These are phyloP conservation scores for Lathyrus sativus DNA, from an alignment of 306 rosid genomes.

Conservation along the genomic window DNA sequence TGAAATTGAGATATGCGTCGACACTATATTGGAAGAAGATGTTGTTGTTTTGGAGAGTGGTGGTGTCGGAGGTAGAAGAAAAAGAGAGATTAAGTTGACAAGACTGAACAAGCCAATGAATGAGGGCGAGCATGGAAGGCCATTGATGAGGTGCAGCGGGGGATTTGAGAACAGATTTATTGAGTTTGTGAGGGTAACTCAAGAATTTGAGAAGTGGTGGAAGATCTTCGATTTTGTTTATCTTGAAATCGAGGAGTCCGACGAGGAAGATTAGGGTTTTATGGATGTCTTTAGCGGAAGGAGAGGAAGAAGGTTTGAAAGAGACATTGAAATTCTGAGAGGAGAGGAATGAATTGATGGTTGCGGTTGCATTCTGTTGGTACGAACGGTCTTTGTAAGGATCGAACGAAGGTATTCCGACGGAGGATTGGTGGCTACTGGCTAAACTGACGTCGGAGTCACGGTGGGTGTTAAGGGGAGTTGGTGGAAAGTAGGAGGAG, in stretches of 20 bases:
- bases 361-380: slow-evolving; percentile 57
- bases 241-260: slow-evolving; percentile 50
- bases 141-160: slow-evolving; percentile 92
- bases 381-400: slow-evolving; percentile 76
- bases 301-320: slow-evolving; percentile 58
- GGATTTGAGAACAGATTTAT: slow-evolving; percentile 66
- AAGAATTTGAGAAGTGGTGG: slow-evolving; percentile 56
- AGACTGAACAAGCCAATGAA: slow-evolving; percentile 88
- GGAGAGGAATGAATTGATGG: slow-evolving; percentile 65
- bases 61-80: background rate
- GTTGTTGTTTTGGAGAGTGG: slow-evolving; percentile 23
- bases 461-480: slow-evolving; percentile 43
- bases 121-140: slow-evolving; percentile 75
- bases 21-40: slow-evolving; percentile 49
- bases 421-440: slow-evolving; percentile 84
- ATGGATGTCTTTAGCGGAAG: slow-evolving; percentile 75
- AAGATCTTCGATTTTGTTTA: slow-evolving; percentile 74
- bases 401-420: slow-evolving; percentile 54
- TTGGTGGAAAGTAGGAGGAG: slow-evolving; percentile 67
- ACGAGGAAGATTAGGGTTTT: slow-evolving; percentile 66
- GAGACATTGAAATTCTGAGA: slow-evolving; percentile 50
- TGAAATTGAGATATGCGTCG: slow-evolving; percentile 54
- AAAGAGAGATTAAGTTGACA: slow-evolving; percentile 46
- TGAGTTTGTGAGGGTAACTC: slow-evolving; percentile 68
- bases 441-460: slow-evolving; percentile 90